Base-by-base conservation (phyloP, 2,329 filamentous ascomycete genomes). In the Fusarium agapanthi region DNA sequence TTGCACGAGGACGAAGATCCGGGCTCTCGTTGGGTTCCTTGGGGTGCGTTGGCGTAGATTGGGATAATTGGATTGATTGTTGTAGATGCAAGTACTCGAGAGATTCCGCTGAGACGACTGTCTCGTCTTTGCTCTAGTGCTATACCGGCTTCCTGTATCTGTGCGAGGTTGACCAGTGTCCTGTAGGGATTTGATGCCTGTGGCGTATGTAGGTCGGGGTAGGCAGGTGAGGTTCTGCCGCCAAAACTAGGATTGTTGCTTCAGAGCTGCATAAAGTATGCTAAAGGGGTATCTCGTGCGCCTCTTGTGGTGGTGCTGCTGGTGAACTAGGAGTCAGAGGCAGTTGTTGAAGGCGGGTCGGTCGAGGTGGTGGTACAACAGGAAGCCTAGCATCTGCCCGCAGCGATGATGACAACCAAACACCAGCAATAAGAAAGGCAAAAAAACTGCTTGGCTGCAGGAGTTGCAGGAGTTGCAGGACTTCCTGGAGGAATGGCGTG, bases 321-420 rank as follows among this genome's bases (percentile, higher is more conserved):
- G 62, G 50, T 70, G 67, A 66, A 67, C 26, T 48, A 65, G 51
- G 50, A 73, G 53, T 65, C 51, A 65, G 60, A 64, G 59, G 64
- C 32, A 65, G 53, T 45, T 32, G 63, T 60, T 68, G 62, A 71
- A 74, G 67, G 47, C 72, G 56, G 61, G 61, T 44, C 68, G 65
- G 66, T 65, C 56, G 68, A 73, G 54, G 60, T 74, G 66, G 75
- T 76, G 73, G 62, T 70, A 73, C 66, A 75, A 54, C 73, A 74
- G 56, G 51, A 65, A 62, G 62, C 68, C 38, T 58, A 50, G 65
- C 61, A 69, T 71, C 61, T 61, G 51, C 54, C 62, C 55, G 57
- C 65, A 54, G 54, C 60, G 65, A 62, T 50, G 63, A 58, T 60
- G 56, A 51, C 37, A 67, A 38, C 43, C 34, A 61, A 61, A 47